These are phyloP conservation scores for Panaeolus cyanescens DNA, from an alignment of 768 basidiomycete genomes.

Conservation along the genomic window DNA sequence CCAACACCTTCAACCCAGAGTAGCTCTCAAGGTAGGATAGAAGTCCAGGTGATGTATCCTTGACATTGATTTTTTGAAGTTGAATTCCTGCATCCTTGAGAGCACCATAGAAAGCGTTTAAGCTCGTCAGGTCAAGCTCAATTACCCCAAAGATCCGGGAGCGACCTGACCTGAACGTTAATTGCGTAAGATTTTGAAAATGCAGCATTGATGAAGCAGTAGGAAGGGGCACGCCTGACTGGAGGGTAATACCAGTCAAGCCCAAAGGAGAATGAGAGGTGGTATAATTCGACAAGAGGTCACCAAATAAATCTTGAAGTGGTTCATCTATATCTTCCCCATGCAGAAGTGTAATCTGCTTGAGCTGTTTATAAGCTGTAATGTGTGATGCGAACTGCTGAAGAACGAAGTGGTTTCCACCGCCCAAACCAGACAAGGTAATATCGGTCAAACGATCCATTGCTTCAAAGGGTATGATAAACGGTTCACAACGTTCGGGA, in stretches of 20 bases:
- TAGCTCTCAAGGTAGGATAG: not conserved
- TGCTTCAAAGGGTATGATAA: not conserved
- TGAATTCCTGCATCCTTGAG: not conserved
- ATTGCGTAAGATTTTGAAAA: not conserved
- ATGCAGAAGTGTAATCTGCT: not conserved
- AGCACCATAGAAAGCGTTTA: not conserved
- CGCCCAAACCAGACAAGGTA: not conserved
- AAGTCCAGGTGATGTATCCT: not conserved
- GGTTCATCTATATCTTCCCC: not conserved
- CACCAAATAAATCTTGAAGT: not conserved
- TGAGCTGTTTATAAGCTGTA: not conserved
- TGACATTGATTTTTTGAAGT: not conserved
- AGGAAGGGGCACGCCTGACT: not conserved
- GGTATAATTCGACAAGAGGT: not conserved
- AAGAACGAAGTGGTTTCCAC: not conserved
- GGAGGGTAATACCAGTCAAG: not conserved
- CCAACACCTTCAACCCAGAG: not conserved
- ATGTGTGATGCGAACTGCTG: not conserved
- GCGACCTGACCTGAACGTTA: not conserved
- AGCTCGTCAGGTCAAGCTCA: not conserved
- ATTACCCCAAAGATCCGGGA: no score
- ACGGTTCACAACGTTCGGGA: no score
- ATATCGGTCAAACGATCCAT: not conserved
- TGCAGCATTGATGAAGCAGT: not conserved
- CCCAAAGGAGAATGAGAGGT: not conserved